A percentile compares a stretch with the other conserved stretches of the same genome.
These are phyloP conservation scores for Kentomonas sorsogonicus DNA, from an alignment of 208 protist genomes.

Conservation along the genomic window DNA sequence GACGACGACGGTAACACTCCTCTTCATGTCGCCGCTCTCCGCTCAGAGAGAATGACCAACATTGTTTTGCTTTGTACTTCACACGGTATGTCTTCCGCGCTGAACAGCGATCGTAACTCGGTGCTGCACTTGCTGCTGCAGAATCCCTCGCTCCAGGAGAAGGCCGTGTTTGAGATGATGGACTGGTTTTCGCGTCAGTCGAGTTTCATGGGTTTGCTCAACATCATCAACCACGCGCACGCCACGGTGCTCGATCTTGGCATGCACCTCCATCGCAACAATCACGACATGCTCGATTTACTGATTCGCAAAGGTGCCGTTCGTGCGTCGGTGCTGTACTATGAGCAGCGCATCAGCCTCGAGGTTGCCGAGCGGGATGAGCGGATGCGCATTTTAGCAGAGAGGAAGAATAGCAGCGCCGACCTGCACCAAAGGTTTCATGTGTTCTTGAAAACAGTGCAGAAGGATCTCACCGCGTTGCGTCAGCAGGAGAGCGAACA, in stretches of 20 bases:
- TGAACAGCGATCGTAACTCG: slow-evolving; percentile 26
- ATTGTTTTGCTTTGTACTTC: slow-evolving; percentile 42
- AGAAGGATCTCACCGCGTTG: too few species aligned
- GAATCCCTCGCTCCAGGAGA: slow-evolving; percentile 23
- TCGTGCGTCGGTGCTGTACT: too few species aligned
- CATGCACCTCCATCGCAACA: background rate
- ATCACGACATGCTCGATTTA: too few species aligned
- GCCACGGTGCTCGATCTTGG: background rate
- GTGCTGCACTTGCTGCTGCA: slow-evolving; percentile 55
- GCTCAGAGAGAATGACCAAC: slow-evolving; percentile 14
- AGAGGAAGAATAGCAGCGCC: too few species aligned
- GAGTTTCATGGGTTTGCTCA: background rate
- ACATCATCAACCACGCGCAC: background rate
- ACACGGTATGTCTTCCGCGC: slow-evolving; percentile 25
- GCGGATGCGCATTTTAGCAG: too few species aligned
- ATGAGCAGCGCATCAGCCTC: too few species aligned
- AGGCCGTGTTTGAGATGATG: slow-evolving; percentile 26
- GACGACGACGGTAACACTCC: slow-evolving; percentile 45
- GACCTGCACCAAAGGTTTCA: too few species aligned
- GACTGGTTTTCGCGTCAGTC: slow-evolving; percentile 25
- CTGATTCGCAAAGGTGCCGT: too few species aligned
- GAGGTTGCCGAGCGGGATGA: too few species aligned
- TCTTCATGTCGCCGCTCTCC: slow-evolving; percentile 32
- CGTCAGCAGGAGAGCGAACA: too few species aligned
- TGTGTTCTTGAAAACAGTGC: too few species aligned